phyloP scores from a whole-genome alignment of 306 rosid genomes.

The Notholithocarpus densiflorus region DNA sequence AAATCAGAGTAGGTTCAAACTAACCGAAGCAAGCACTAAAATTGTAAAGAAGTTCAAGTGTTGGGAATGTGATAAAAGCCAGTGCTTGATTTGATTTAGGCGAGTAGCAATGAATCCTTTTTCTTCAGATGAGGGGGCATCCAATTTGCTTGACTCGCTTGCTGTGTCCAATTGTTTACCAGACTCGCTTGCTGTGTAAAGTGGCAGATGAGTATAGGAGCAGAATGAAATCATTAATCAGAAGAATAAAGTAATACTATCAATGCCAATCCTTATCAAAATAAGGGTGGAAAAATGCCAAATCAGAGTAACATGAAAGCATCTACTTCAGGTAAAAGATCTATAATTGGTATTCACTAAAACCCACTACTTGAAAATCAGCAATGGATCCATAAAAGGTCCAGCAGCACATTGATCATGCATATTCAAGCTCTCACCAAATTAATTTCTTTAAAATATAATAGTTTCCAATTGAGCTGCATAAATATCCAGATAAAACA shows the following conservation, averaged over 20 bases:
- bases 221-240: not conserved
- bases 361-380: not conserved
- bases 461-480: not conserved
- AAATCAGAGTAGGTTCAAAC: constrained; percentile 35
- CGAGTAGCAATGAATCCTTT: constrained; percentile 49
- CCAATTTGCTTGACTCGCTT: constrained; percentile 35
- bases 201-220: constrained; percentile 5
- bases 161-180: constrained; percentile 35
- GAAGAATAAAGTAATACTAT: not conserved
- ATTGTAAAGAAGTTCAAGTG: constrained; percentile 80
- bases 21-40: constrained; percentile 95
- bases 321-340: not conserved
- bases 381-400: not conserved
- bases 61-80: constrained; percentile 79
- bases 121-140: constrained; percentile 47
- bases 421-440: not conserved
- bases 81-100: constrained; percentile 56
- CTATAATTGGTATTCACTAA: not conserved
- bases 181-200: constrained; percentile 50
- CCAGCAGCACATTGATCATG: not conserved
- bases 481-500: not conserved
- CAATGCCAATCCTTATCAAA: not conserved
- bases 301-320: not conserved
- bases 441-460: not conserved
- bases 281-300: not conserved